Evolutionary conservation across 192 early-diverging fungal species (phyloP).

Genomic region (Chytriomyces sp.): DNA sequence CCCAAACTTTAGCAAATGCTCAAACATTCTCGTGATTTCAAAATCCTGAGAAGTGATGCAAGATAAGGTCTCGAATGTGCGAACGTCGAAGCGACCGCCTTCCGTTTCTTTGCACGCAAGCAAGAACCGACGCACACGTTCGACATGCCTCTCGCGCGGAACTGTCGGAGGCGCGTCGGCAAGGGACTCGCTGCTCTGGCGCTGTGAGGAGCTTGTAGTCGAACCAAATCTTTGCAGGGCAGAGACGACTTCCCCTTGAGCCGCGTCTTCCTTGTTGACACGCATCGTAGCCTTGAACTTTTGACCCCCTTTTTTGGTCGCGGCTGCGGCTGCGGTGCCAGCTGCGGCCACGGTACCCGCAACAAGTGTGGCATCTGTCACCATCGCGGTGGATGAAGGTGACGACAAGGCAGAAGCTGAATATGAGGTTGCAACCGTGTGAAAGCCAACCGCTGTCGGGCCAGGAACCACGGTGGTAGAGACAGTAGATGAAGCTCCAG

Average conservation of each 20-base stretch:
- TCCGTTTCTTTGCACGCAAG: neutral
- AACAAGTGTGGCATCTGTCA: too few species aligned
- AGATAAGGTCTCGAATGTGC: constrained; percentile 21
- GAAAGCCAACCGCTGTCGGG: neutral
- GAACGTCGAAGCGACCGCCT: constrained; percentile 17
- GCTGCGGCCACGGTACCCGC: too few species aligned
- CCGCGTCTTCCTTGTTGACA: neutral
- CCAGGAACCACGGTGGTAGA: neutral
- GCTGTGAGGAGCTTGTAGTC: neutral
- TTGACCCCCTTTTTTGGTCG: neutral
- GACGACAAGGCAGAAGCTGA: neutral
- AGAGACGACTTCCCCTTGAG: too few species aligned
- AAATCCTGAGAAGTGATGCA: constrained; percentile 1
- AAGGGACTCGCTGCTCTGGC: neutral
- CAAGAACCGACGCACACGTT: constrained; percentile 17
- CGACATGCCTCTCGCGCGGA: neutral
- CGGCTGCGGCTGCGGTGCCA: neutral
- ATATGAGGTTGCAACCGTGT: neutral
- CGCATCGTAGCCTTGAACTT: constrained; percentile 1
- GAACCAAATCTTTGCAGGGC: too few species aligned
- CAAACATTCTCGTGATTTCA: constrained; percentile 18
- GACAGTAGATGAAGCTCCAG: neutral
- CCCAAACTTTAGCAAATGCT: constrained; percentile 9
- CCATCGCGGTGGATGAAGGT: too few species aligned
- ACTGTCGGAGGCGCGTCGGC: neutral